These are phyloP conservation scores for Saccharomyces hybrid DNA, from an alignment of 1,139 yeast species.

Conservation along the genomic window DNA sequence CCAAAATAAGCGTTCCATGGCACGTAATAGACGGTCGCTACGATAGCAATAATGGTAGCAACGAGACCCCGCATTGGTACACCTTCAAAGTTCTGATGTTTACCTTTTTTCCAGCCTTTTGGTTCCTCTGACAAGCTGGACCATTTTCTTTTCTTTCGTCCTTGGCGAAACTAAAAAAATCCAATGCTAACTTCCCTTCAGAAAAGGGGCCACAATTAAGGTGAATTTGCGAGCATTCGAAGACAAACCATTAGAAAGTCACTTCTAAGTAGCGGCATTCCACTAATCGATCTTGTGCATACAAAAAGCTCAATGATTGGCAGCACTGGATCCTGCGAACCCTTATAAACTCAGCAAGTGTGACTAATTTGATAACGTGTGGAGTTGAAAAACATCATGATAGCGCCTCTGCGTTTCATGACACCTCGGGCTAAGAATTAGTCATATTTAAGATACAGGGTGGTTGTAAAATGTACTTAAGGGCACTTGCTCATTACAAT, in stretches of 20 bases:
- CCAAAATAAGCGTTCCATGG: neutral
- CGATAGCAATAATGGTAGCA: neutral
- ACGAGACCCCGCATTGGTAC: neutral
- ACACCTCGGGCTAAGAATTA: neutral
- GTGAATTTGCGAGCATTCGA: neutral
- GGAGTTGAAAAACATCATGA: neutral
- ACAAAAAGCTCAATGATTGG: neutral
- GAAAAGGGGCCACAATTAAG: neutral
- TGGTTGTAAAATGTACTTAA: neutral
- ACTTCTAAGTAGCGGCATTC: neutral
- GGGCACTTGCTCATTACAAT: neutral
- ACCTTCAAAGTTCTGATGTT: neutral
- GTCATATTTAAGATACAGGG: neutral
- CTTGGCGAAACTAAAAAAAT: neutral
- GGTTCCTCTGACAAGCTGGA: neutral
- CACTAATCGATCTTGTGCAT: too few relatives aligned
- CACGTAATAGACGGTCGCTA: neutral
- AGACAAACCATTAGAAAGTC: neutral
- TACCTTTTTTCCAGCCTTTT: neutral
- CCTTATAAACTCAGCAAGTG: neutral
- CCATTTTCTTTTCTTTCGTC: neutral
- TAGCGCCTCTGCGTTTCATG: slow-evolving; percentile 4
- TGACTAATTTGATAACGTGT: neutral
- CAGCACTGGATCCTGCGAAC: neutral
- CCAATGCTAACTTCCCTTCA: neutral